phyloP scores from a whole-genome alignment of 2,329 filamentous ascomycete genomes.

The Venturia asperata region DNA sequence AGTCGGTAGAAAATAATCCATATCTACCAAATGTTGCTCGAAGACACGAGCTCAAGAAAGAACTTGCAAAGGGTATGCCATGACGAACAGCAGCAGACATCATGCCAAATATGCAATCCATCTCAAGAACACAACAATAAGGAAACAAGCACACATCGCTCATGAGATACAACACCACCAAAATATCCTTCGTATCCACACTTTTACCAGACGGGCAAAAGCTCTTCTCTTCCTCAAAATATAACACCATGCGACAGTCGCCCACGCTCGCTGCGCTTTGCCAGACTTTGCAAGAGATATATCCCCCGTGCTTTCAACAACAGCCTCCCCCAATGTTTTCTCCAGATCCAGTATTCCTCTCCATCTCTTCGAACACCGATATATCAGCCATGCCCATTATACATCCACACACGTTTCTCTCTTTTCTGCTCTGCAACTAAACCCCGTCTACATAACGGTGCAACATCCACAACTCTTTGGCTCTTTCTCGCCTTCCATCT shows the following conservation, averaged over 20 bases:
- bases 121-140: neutral
- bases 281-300: neutral
- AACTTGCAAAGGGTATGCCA: constrained; percentile 8
- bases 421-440: neutral
- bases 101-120: constrained; percentile 3
- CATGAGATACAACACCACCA: constrained; percentile 4
- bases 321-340: neutral
- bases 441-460: constrained; percentile 66
- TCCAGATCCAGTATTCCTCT: neutral
- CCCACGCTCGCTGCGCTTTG: neutral
- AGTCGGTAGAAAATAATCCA: neutral
- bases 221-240: neutral
- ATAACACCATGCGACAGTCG: neutral
- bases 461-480: constrained; percentile 76
- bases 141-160: constrained; percentile 5
- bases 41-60: neutral
- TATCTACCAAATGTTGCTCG: neutral
- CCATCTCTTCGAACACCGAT: neutral
- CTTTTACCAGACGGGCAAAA: constrained; percentile 6
- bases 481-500: constrained; percentile 62
- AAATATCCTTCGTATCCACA: neutral
- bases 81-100: neutral
- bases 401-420: neutral
- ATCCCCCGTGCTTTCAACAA: neutral
- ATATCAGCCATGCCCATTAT: neutral